Conservation (phyloP, 1,284 basidiomycete species). For the Puccinia triticina region DNA sequence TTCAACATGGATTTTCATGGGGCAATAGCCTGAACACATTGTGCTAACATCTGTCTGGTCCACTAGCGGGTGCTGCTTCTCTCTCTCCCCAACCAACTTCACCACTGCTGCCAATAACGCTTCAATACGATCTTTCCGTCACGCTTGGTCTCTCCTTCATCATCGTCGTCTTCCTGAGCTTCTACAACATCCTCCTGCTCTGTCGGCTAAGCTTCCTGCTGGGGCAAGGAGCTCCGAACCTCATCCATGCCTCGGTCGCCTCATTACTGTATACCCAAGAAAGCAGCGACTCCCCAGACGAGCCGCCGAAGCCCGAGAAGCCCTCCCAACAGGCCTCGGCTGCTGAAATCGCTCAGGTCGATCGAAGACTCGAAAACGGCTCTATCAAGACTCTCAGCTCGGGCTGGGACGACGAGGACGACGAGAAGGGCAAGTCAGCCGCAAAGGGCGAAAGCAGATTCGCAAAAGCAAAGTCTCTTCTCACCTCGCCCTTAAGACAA, state of each 20-base stretch:
- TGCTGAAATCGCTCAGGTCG: background rate
- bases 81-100: constrained; percentile 17
- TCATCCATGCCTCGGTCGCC: background rate
- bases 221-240: background rate
- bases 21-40: background rate
- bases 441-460: background rate
- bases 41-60: background rate
- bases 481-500: background rate
- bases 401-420: constrained; percentile 16
- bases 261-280: background rate
- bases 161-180: background rate
- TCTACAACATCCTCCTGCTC: constrained; percentile 10
- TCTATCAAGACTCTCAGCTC: constrained; percentile 12
- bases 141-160: constrained; percentile 4
- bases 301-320: background rate
- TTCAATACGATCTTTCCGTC: constrained; percentile 22
- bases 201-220: constrained; percentile 10
- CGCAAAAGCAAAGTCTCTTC: background rate
- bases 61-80: constrained; percentile 8
- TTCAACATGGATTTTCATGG: background rate
- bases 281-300: background rate
- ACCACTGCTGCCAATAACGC: background rate
- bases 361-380: background rate
- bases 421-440: constrained; percentile 10
- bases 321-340: background rate